Evolutionary conservation across 768 basidiomycete species (phyloP).

Genomic region (Galerina sulciceps): DNA sequence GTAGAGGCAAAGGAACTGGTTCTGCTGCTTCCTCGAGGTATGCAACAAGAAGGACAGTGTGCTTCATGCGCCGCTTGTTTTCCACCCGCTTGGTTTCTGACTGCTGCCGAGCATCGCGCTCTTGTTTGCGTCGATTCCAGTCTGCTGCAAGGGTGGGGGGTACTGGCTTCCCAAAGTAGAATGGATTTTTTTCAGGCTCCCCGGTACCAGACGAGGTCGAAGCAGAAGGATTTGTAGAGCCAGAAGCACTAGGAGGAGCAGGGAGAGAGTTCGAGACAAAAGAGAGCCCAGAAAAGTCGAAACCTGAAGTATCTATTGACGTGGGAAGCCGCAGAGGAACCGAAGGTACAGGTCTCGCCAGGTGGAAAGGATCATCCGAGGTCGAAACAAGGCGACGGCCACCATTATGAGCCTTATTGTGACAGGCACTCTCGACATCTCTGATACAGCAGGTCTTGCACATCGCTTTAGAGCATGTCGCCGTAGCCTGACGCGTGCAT

Average conservation of each 20-base stretch:
- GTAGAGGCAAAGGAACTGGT: not conserved
- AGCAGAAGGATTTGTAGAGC: not conserved
- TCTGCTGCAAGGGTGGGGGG: not conserved
- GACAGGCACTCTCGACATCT: not conserved
- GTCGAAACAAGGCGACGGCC: conserved; percentile 1
- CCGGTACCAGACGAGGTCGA: not conserved
- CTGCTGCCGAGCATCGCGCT: conserved; percentile 1
- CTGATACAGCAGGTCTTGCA: not conserved
- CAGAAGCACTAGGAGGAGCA: not conserved
- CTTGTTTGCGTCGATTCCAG: not conserved
- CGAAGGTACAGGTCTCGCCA: not conserved
- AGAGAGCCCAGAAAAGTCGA: not conserved
- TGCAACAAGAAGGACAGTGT: conserved; percentile 2
- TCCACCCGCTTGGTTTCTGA: conserved; percentile 1
- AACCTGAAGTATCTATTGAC: not conserved
- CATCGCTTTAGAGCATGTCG: not conserved
- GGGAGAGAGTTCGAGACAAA: not conserved
- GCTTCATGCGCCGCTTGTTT: conserved; percentile 4
- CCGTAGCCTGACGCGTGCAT: not conserved
- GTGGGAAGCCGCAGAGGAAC: not conserved
- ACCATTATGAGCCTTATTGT: not conserved
- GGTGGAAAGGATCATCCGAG: not conserved
- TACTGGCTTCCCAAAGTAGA: not conserved
- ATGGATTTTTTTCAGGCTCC: not conserved
- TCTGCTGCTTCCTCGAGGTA: not conserved